Evolutionary conservation across 257 asterid genomes (phyloP).

Genomic region (Paraleonurus japonicus): DNA sequence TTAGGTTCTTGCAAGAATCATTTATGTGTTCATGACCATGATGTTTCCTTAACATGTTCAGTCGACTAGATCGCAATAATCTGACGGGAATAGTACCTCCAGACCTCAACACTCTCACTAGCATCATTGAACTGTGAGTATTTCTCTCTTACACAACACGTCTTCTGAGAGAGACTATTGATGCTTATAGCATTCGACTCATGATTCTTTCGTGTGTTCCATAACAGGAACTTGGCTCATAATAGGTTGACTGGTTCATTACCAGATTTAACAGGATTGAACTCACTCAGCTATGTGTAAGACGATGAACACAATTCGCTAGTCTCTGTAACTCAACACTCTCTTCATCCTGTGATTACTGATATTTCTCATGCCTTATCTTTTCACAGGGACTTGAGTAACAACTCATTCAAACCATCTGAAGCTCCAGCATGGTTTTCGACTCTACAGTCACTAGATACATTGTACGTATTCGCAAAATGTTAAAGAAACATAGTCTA

Average conservation of each 20-base stretch:
- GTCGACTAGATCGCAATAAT: slow-evolving; percentile 84
- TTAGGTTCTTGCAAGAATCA: neutral
- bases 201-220: slow-evolving; percentile 10
- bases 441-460: slow-evolving; percentile 62
- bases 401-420: slow-evolving; percentile 61
- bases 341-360: neutral
- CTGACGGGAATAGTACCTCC: slow-evolving; percentile 55
- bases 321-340: neutral
- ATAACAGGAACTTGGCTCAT: slow-evolving; percentile 70
- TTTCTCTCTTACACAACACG: slow-evolving; percentile 11
- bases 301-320: slow-evolving; percentile 14
- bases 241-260: slow-evolving; percentile 58
- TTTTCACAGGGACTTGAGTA: slow-evolving; percentile 78
- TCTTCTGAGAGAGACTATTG: neutral
- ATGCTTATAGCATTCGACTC: neutral
- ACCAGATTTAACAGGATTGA: slow-evolving; percentile 76
- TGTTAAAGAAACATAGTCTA: neutral
- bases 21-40: neutral
- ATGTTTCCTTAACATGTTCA: slow-evolving; percentile 30
- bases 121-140: slow-evolving; percentile 62
- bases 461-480: slow-evolving; percentile 57
- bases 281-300: slow-evolving; percentile 78
- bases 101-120: slow-evolving; percentile 62
- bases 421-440: slow-evolving; percentile 79
- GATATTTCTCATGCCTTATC: neutral